Conservation (phyloP, 257 asterid species). For the Hygrophila difformis region DNA sequence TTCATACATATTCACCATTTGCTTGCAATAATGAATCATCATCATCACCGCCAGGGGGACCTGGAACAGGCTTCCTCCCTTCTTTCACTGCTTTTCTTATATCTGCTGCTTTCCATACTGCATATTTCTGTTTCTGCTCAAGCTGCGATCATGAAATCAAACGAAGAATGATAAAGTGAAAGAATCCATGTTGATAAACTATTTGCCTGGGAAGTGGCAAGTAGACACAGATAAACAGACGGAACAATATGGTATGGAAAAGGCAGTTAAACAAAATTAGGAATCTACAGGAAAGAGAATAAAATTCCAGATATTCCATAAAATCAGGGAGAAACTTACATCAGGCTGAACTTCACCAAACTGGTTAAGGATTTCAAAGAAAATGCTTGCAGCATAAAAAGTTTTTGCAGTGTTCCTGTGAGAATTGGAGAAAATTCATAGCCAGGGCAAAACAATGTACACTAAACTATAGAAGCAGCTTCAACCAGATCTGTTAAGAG, state of each 20-base stretch:
- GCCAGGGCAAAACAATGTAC: background rate
- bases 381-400: constrained; percentile 93
- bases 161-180: too few species aligned
- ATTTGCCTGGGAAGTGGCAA: too few species aligned
- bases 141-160: constrained; percentile 53
- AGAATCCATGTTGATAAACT: too few species aligned
- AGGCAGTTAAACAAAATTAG: background rate
- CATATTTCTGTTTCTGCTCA: constrained; percentile 96
- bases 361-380: constrained; percentile 86
- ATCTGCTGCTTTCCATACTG: constrained; percentile 98
- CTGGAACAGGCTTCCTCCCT: constrained; percentile 89
- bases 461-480: background rate
- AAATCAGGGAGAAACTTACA: constrained; percentile 33
- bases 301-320: background rate
- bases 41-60: constrained; percentile 88
- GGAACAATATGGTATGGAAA: background rate
- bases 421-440: constrained; percentile 6
- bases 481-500: background rate
- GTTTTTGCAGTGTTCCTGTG: constrained; percentile 96
- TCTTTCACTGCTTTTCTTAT: constrained; percentile 93
- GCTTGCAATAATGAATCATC: constrained; percentile 36
- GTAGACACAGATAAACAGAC: background rate
- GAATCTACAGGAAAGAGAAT: background rate
- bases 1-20: constrained; percentile 41
- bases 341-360: constrained; percentile 88